Percentiles rank a stretch among this genome's conserved stretches.
phyloP scores from a whole-genome alignment of 495 filamentous ascomycete species.

The Aspergillus egyptiacus region DNA sequence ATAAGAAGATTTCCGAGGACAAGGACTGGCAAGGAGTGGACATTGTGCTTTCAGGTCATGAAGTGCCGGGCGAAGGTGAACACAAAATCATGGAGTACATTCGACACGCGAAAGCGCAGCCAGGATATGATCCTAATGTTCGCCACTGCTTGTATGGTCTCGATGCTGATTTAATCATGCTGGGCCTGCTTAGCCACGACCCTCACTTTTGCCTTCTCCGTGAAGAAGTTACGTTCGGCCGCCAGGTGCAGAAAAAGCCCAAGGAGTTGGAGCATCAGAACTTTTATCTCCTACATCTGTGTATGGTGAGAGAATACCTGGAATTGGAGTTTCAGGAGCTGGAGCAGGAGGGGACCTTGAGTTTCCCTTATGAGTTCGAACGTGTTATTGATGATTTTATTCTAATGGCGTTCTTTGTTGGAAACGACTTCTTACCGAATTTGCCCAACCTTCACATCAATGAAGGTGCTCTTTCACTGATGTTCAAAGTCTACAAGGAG shows the following conservation, averaged over 20 bases:
- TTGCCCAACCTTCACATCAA: slow-evolving; percentile 97
- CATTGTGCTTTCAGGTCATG: slow-evolving; percentile 93
- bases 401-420: slow-evolving; percentile 98
- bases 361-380: slow-evolving; percentile 88
- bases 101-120: slow-evolving; percentile 89
- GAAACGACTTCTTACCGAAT: slow-evolving; percentile 98
- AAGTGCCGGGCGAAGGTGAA: slow-evolving; percentile 98
- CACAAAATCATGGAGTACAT: slow-evolving; percentile 99
- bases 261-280: slow-evolving; percentile 98
- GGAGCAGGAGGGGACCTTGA: slow-evolving; percentile 65
- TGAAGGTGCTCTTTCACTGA: slow-evolving; percentile 88
- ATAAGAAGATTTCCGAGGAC: slow-evolving; percentile 97
- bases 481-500: slow-evolving; percentile 96
- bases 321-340: slow-evolving; percentile 96
- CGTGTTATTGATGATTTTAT: slow-evolving; percentile 98
- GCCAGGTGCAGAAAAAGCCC: slow-evolving; percentile 73
- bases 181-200: slow-evolving; percentile 93
- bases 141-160: slow-evolving; percentile 97
- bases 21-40: slow-evolving; percentile 95
- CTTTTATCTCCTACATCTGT: slow-evolving; percentile 96
- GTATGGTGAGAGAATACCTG: slow-evolving; percentile 94
- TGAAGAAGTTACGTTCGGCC: slow-evolving; percentile 96
- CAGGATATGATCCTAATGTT: slow-evolving; percentile 87
- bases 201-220: slow-evolving; percentile 96
- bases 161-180: slow-evolving; percentile 98